These are phyloP conservation scores for Sphaerulina musiva DNA, from an alignment of 2,329 filamentous ascomycete genomes.

Conservation along the genomic window DNA sequence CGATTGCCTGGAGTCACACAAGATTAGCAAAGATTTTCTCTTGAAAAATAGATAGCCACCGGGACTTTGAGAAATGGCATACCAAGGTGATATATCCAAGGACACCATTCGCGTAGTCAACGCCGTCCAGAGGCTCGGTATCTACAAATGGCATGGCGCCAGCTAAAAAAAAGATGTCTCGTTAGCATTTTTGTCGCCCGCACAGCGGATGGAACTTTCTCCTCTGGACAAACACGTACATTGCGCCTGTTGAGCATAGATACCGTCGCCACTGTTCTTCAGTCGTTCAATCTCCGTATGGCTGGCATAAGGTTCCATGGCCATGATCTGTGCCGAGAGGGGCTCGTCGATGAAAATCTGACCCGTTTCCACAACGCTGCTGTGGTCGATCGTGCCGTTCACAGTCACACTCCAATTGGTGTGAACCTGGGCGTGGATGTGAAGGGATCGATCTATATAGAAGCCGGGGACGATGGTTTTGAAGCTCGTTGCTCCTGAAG, in stretches of 20 bases:
- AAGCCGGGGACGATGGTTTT: constrained; percentile 13
- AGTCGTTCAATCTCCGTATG: not conserved
- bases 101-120: constrained; percentile 12
- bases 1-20: not conserved
- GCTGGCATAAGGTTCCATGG: constrained; percentile 9
- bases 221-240: not conserved
- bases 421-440: constrained; percentile 16
- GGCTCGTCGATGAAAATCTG: constrained; percentile 14
- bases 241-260: not conserved
- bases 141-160: constrained; percentile 6
- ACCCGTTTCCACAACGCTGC: constrained; percentile 11
- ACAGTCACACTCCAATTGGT: constrained; percentile 11
- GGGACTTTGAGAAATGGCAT: not conserved
- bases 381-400: constrained; percentile 9
- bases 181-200: not conserved
- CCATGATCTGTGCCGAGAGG: constrained; percentile 11
- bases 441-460: constrained; percentile 13
- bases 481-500: constrained; percentile 8
- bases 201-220: not conserved
- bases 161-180: not conserved
- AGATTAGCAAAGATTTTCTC: too few species aligned
- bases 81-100: constrained; percentile 12
- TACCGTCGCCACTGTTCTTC: not conserved
- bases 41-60: too few species aligned
- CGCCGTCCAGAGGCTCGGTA: constrained; percentile 11